Evolutionary conservation across 1,139 yeast genomes (phyloP), one percentile per base, ranked within the genome.

Genomic region (Yamadazyma diddensiae): DNA sequence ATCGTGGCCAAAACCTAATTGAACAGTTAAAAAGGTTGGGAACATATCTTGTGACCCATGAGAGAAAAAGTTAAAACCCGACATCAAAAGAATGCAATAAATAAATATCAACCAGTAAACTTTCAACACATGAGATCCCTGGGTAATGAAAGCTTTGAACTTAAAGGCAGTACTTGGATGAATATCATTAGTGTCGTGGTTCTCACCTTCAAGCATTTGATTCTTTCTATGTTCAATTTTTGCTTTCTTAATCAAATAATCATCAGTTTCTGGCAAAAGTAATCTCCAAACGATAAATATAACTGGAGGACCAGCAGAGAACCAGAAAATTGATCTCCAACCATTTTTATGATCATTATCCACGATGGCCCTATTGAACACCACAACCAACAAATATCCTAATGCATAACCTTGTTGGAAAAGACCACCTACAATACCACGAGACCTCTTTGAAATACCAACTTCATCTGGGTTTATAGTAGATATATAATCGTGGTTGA

Each of bases 341-440:
- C 56, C 57, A 17, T 37, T 30, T 11, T 31, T 16, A 13, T 25
- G 28, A 6, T 30, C 26, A 18, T 34, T 37, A 25, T 34, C 36
- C 18, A 54, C 57, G 31, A 65, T 47, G 15, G 70, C 70, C 41
- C 72, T 52, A 42, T 59, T 63, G 51, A 66, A 66, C 10, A 65
- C 41, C 15, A 65, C 70, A 3, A 63, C 71, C 29, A 66, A 49
- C 22, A 66, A 56, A 37, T 62, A 64, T 11, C 73, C 73, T 21
- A 65, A 53, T 3, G 70, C 70, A 39, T 65, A 66, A 35, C 72
- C 72, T 46, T 64, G 60, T 47, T 65, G 71, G 47, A 62, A 65
- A 23, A 65, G 46, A 31, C 72, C 72, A 27, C 64, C 57, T 34
- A 65, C 39, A 11, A 63, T 53, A 35, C 72, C 72, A 46, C 66